Conservation (phyloP, 1,284 basidiomycete species). For the Spongiforma sp. region DNA sequence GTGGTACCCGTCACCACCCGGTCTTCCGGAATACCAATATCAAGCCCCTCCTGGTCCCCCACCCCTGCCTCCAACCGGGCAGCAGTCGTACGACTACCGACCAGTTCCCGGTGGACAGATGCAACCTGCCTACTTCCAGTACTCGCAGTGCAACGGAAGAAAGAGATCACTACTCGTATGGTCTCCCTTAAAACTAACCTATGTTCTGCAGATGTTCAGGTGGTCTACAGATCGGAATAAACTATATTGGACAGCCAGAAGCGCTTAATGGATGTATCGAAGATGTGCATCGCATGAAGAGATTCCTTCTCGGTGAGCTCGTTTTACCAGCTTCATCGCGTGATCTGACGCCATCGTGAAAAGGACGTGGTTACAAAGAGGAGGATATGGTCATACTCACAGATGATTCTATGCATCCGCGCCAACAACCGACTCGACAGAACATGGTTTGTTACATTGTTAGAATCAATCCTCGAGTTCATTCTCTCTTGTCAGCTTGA, state of each 20-base stretch:
- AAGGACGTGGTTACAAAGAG: conserved; percentile 61
- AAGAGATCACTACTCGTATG: conserved; percentile 82
- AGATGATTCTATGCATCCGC: conserved; percentile 70
- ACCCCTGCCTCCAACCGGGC: conserved; percentile 60
- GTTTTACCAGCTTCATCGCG: not conserved
- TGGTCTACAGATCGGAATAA: conserved; percentile 72
- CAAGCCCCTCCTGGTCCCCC: conserved; percentile 41
- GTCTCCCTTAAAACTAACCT: conserved; percentile 1
- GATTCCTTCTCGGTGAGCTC: conserved; percentile 70
- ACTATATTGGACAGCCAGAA: conserved; percentile 71
- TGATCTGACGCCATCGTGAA: conserved; percentile 1
- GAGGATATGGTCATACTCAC: conserved; percentile 91
- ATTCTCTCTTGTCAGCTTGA: conserved; percentile 49
- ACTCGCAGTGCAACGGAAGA: conserved; percentile 84
- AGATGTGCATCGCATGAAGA: conserved; percentile 79
- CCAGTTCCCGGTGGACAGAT: conserved; percentile 54
- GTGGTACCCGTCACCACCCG: conserved; percentile 32
- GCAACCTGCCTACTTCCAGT: conserved; percentile 75
- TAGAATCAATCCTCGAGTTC: not conserved
- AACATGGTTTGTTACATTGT: conserved; percentile 70
- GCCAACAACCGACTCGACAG: conserved; percentile 73
- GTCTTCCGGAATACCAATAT: conserved; percentile 35
- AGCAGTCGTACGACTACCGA: conserved; percentile 75
- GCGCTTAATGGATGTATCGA: conserved; percentile 88
- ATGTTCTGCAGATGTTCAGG: not conserved